phyloP scores from a whole-genome alignment of 2,329 filamentous ascomycete species.

The Neofusicoccum laricinum region DNA sequence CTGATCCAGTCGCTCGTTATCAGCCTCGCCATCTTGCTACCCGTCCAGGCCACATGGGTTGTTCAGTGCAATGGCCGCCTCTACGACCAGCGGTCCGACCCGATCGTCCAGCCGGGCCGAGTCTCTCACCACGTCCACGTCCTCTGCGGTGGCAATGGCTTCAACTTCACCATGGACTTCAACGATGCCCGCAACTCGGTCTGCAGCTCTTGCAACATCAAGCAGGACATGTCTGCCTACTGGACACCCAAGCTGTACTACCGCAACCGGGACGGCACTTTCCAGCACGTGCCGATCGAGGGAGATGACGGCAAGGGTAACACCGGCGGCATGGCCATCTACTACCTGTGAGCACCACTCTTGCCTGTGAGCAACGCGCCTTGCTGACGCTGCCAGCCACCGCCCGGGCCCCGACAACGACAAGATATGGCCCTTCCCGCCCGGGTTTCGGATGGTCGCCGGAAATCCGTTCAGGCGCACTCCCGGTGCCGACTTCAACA shows the following conservation, averaged over 20 bases:
- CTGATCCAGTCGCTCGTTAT: conserved; percentile 21
- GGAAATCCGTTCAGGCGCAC: conserved; percentile 60
- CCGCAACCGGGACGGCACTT: conserved; percentile 56
- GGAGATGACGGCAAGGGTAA: conserved; percentile 44
- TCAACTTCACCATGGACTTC: conserved; percentile 61
- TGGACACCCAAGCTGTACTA: conserved; percentile 74
- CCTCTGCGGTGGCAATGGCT: conserved; percentile 68
- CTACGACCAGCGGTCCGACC: conserved; percentile 61
- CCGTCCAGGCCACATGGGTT: conserved; percentile 58
- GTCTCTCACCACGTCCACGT: conserved; percentile 65
- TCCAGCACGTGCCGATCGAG: conserved; percentile 61
- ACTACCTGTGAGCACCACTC: conserved; percentile 56
- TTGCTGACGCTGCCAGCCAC: conserved; percentile 29
- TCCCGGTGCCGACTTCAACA: conserved; percentile 53
- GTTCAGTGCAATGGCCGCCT: conserved; percentile 63
- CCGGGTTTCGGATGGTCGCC: conserved; percentile 67
- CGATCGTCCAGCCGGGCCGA: conserved; percentile 63
- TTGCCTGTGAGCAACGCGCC: not conserved
- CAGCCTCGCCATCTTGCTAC: conserved; percentile 22
- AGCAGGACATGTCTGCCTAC: conserved; percentile 70
- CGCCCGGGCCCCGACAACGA: conserved; percentile 57
- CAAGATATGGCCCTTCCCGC: conserved; percentile 66
- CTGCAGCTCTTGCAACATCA: conserved; percentile 68
- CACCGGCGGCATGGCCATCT: conserved; percentile 66
- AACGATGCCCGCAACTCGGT: conserved; percentile 57